Conservation (phyloP, 2,329 filamentous ascomycete genomes). For the Escovopsis sp. region DNA sequence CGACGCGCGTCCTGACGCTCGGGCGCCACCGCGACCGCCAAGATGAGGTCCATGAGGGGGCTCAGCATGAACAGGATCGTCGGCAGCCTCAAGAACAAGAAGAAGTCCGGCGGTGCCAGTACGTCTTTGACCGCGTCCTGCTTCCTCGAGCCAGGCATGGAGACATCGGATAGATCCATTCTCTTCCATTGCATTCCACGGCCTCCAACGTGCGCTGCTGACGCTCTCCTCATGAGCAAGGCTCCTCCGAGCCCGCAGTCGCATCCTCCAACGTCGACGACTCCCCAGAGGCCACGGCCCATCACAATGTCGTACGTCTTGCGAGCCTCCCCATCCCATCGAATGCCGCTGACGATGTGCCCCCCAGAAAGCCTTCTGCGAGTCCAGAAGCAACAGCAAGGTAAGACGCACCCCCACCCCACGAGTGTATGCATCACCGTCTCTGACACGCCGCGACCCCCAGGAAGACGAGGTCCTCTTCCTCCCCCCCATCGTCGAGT, state of each 20-base stretch:
- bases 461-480: conserved; percentile 83
- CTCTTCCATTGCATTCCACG: no score
- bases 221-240: not conserved
- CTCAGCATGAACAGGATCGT: conserved; percentile 42
- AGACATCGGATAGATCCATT: no score
- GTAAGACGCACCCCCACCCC: conserved; percentile 19
- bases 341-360: conserved; percentile 8
- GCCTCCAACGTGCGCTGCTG: no score
- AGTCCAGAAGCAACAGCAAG: conserved; percentile 47
- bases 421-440: not conserved
- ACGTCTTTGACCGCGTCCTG: no score
- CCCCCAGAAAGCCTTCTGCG: conserved; percentile 61
- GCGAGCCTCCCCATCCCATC: not conserved
- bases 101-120: no score
- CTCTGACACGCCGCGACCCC: no score
- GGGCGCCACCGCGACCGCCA: no score
- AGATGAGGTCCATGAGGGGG: conserved; percentile 33
- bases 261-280: conserved; percentile 23
- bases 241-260: conserved; percentile 1
- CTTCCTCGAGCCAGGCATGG: no score
- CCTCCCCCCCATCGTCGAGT: conserved; percentile 85
- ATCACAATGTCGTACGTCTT: conserved; percentile 46
- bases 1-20: no score
- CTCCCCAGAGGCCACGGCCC: conserved; percentile 51
- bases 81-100: conserved; percentile 27